Evolutionary conservation across 495 filamentous ascomycete genomes (phyloP), one percentile per base, ranked within the genome.

Genomic region (Penicillium daleae): DNA sequence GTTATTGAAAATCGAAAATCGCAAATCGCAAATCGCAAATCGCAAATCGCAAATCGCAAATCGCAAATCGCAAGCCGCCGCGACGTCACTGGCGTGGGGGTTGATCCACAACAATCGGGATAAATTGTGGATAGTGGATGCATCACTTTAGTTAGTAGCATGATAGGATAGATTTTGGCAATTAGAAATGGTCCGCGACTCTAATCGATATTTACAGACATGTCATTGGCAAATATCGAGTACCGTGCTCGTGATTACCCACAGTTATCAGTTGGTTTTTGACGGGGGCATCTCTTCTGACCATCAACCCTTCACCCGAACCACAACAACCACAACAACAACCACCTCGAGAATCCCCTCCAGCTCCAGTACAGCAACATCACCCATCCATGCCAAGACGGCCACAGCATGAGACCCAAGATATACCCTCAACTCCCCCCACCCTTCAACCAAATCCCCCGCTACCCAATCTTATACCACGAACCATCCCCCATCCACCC

Each of bases 401-500:
- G n/a, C n/a, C n/a, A n/a, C n/a, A n/a, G n/a, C 22, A 56, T 56
- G 51, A 35, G 17, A n/a, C 13, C 24, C 6, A 32, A 31, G 31
- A 37, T 24, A 27, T 15, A 8, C 19, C 35, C 72, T 6, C 51
- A 51, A 29, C 64, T 77, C 39, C 76, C 73, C 15, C 64, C 66
- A 49, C 22, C 61, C 24, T 66, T 78, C 48, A 55, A 67, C 40
- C 57, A 75, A 53, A 69, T 77, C 44, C 72, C 76, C 12, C 73
- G 73, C 24, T 46, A 74, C 32, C 69, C 60, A 9, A 71, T 78
- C 22, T 62, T 77, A 3, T 78, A 78, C 66, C 46, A 69, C 0
- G 60, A 64, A 31, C 63, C 71, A 12, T 78, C 76, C 1, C 76
- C 76, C 13, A 76, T 78, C 56, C 76, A 78, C 57, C 65, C 72